Conservation (phyloP, 805 yeast species). For the Jamesozyma jinghongensis region DNA sequence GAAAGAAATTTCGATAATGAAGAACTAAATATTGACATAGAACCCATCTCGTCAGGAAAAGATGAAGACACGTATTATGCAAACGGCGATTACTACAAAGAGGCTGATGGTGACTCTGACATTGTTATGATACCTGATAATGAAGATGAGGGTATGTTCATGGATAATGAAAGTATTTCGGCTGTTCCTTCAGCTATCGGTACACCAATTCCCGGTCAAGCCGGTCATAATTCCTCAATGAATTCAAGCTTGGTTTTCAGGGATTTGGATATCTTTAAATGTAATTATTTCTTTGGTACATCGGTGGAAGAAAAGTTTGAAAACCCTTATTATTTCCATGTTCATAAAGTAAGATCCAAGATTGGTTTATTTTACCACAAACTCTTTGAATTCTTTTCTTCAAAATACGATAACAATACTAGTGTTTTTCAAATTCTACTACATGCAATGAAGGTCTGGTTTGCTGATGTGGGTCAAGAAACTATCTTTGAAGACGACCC, state of each 20-base stretch:
- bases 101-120: conserved; percentile 16
- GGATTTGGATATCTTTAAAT: conserved; percentile 52
- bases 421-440: conserved; percentile 52
- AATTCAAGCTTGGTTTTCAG: conserved; percentile 49
- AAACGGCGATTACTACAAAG: conserved; percentile 20
- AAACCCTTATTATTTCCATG: conserved; percentile 36
- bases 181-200: conserved; percentile 32
- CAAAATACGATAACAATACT: conserved; percentile 53
- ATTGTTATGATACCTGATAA: conserved; percentile 19
- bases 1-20: conserved; percentile 28
- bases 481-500: conserved; percentile 49
- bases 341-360: conserved; percentile 53
- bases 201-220: conserved; percentile 31
- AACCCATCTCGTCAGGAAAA: conserved; percentile 22
- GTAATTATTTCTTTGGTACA: conserved; percentile 56
- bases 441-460: conserved; percentile 64
- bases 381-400: conserved; percentile 39
- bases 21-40: conserved; percentile 33
- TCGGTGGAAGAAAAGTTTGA: conserved; percentile 37
- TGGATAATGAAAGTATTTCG: conserved; percentile 37
- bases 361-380: conserved; percentile 60
- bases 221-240: conserved; percentile 35
- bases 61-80: conserved; percentile 26
- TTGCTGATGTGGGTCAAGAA: conserved; percentile 71
- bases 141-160: conserved; percentile 16